Evolutionary conservation across 1,284 basidiomycete species (phyloP), one percentile per base, ranked within the genome.

Genomic region (Boletus semigastroideus): DNA sequence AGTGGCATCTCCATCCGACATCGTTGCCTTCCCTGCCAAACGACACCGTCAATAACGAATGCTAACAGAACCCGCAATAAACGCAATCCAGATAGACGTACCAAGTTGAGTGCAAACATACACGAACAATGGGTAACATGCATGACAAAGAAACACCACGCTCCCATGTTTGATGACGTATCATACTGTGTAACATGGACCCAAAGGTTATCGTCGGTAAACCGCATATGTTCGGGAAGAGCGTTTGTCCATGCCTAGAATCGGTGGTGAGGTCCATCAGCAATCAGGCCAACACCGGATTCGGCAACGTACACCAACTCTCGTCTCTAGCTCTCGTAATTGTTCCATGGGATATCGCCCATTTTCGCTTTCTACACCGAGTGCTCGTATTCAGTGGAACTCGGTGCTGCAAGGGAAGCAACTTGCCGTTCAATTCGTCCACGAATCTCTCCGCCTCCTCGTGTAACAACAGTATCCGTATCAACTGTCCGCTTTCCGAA

Each of bases 91-190:
- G 25, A 25, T 6, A 34, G 55, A 75, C 79, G 70, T 59, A 88
- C 87, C 64, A 78, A 74, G 57, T 79, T 77, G 30, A 90, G 64
- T n/a, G 80, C 84, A 48, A 90, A 72, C 30, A 78, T 73, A 58
- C 80, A 81, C 50, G 84, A 84, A 36, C 84, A 82, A 59, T 89
- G 79, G 56, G 85, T 71, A 34, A 82, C 74, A 64, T 90, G 88
- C 75, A 89, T 85, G 63, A 77, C 76, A 57, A 80, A 86, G 68
- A 79, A 91, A 59, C 82, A 85, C 89, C 88, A 91, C 11, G 87
- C 86, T 44, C 86, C 84, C 17, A 77, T 79, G 58, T 87, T 90
- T 4, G 85, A 85, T 58, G 79, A 79, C 11, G 87, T 89, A 62
- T 88, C 86, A 60, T 89, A 85, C 78, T 89, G 87, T 10, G 79